phyloP scores from a whole-genome alignment of 2,329 filamentous ascomycete genomes.

The Davidsoniella australis region DNA sequence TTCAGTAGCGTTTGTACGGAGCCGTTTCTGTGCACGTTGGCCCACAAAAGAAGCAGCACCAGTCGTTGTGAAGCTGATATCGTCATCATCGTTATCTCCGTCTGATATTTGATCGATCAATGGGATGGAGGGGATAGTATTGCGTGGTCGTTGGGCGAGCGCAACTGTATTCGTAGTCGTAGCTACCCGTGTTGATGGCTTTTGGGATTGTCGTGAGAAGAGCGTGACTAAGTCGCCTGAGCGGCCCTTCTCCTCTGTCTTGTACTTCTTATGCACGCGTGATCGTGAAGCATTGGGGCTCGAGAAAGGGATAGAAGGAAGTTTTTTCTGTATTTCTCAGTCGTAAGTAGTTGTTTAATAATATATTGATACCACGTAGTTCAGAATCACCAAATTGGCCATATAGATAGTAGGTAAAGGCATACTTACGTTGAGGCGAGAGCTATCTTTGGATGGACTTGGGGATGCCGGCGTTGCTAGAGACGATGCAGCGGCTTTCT shows the following conservation, averaged over 20 bases:
- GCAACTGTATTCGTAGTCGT: background rate
- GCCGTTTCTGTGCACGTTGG: conserved; percentile 36
- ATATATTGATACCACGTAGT: background rate
- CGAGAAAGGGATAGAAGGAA: conserved; percentile 22
- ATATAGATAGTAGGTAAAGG: background rate
- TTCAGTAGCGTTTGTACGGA: conserved; percentile 19
- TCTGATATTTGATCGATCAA: conserved; percentile 42
- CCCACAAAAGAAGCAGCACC: conserved; percentile 36
- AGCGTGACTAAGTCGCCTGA: conserved; percentile 40
- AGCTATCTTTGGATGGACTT: conserved; percentile 24
- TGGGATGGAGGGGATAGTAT: background rate
- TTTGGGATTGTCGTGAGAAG: conserved; percentile 44
- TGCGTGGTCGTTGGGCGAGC: conserved; percentile 15
- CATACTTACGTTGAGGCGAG: conserved; percentile 14
- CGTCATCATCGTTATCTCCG: conserved; percentile 19
- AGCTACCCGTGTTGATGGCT: conserved; percentile 19
- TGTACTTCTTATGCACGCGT: conserved; percentile 26
- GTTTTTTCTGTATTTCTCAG: background rate
- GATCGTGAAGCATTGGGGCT: conserved; percentile 29
- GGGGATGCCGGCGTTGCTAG: conserved; percentile 22
- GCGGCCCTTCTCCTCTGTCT: conserved; percentile 32
- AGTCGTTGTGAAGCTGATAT: conserved; percentile 19
- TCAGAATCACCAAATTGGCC: background rate
- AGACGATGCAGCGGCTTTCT: conserved; percentile 19
- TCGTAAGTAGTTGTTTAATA: background rate